These are phyloP conservation scores for Moniliella sp. DNA, from an alignment of 1,284 basidiomycete genomes.

Conservation along the genomic window DNA sequence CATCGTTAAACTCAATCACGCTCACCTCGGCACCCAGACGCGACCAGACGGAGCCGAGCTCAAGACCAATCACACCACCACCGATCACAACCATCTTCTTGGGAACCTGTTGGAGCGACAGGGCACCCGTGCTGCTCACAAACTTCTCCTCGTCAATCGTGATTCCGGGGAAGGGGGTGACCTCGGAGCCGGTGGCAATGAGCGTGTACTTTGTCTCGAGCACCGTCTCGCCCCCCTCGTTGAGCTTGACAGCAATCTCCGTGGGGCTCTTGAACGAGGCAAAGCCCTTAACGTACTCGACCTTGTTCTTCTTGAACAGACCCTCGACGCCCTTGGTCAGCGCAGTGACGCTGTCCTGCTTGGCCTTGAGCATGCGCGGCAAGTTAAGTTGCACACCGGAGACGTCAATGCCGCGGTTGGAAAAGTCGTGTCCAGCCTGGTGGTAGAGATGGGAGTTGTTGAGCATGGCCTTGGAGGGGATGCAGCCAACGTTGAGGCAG, in stretches of 20 bases:
- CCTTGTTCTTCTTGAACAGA: slow-evolving; percentile 92
- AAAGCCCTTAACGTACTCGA: slow-evolving; percentile 87
- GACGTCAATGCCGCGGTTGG: slow-evolving; percentile 66
- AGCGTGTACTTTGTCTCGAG: slow-evolving; percentile 50
- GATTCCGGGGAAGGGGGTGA: slow-evolving; percentile 87
- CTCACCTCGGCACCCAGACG: slow-evolving; percentile 83
- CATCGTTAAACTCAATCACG: slow-evolving; percentile 79
- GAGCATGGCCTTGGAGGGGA: slow-evolving; percentile 77
- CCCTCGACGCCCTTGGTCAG: slow-evolving; percentile 80
- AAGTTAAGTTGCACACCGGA: slow-evolving; percentile 46
- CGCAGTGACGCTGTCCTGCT: slow-evolving; percentile 49
- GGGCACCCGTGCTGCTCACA: slow-evolving; percentile 78
- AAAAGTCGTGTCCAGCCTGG: slow-evolving; percentile 66
- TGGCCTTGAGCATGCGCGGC: slow-evolving; percentile 73
- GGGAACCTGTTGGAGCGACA: slow-evolving; percentile 70
- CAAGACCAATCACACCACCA: slow-evolving; percentile 90
- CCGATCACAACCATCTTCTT: slow-evolving; percentile 94
- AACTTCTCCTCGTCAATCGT: slow-evolving; percentile 91
- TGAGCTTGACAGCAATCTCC: slow-evolving; percentile 54
- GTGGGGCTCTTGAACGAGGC: slow-evolving; percentile 68
- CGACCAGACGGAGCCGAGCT: slow-evolving; percentile 93
- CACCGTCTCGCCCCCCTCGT: slow-evolving; percentile 50
- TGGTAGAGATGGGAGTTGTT: slow-evolving; percentile 98
- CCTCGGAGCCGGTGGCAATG: slow-evolving; percentile 91
- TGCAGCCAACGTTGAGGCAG: slow-evolving; percentile 93